phyloP scores from a whole-genome alignment of 106 monocot genomes.

The Allium fistulosum region DNA sequence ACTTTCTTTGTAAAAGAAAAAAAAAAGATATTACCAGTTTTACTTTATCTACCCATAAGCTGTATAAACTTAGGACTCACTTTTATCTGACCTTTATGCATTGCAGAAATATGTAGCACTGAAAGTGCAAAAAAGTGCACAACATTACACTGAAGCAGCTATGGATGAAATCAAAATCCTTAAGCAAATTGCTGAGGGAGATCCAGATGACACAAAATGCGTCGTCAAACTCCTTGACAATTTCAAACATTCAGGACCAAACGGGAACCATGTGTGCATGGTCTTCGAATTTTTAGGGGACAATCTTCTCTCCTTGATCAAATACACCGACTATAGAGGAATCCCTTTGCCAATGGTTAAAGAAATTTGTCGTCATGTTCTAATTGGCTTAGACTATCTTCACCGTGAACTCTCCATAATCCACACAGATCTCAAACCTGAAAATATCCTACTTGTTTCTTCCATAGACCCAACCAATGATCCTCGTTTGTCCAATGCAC shows the following conservation, averaged over 20 bases:
- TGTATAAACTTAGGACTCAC: too few relatives aligned
- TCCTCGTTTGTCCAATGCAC: slow-evolving; percentile 29
- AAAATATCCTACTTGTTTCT: slow-evolving; percentile 78
- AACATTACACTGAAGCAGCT: slow-evolving; percentile 96
- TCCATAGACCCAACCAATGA: slow-evolving; percentile 79
- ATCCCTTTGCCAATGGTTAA: slow-evolving; percentile 73
- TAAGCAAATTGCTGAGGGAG: slow-evolving; percentile 91
- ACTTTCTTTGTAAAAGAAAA: too few relatives aligned
- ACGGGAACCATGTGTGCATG: slow-evolving; percentile 97
- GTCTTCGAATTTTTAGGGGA: slow-evolving; percentile 96
- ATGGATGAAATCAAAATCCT: slow-evolving; percentile 99
- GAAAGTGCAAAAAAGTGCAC: slow-evolving; percentile 99
- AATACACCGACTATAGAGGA: slow-evolving; percentile 85
- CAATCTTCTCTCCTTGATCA: slow-evolving; percentile 91
- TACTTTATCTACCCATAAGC: too few relatives aligned
- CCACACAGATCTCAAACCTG: slow-evolving; percentile 97
- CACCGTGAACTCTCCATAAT: slow-evolving; percentile 84
- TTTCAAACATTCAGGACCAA: slow-evolving; percentile 97
- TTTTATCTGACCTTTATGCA: neutral
- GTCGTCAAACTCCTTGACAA: slow-evolving; percentile 98
- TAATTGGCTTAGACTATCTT: slow-evolving; percentile 83
- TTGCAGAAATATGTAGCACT: slow-evolving; percentile 88
- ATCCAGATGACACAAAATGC: slow-evolving; percentile 59
- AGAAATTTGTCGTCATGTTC: slow-evolving; percentile 78
- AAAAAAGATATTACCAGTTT: too few relatives aligned